Conservation (phyloP, 345 rosid genomes). For the Heritiera fomes region DNA sequence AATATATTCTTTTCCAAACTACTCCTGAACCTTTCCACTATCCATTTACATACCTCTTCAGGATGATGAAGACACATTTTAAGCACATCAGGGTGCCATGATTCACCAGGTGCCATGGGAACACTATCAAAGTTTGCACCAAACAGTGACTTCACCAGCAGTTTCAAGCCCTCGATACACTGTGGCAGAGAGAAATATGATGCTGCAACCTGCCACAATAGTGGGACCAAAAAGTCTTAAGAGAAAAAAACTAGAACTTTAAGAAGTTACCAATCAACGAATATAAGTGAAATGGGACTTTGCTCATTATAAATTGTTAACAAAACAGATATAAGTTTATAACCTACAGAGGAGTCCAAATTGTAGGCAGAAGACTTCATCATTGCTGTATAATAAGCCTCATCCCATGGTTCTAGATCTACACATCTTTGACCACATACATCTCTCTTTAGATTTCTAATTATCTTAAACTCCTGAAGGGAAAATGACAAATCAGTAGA, state of each 20-base stretch:
- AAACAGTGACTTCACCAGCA: conserved; percentile 75
- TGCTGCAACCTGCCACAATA: conserved; percentile 63
- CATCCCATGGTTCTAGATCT: conserved; percentile 97
- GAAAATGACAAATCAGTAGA: conserved; percentile 25
- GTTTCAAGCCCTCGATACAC: conserved; percentile 84
- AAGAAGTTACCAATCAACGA: not conserved
- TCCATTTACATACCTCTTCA: conserved; percentile 62
- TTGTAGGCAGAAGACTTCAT: conserved; percentile 79
- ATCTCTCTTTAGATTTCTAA: conserved; percentile 65
- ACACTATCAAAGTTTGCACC: conserved; percentile 67
- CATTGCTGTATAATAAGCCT: conserved; percentile 73
- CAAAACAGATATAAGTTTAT: conserved; percentile 22
- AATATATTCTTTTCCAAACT: not conserved
- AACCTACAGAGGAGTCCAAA: conserved; percentile 75
- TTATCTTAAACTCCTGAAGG: conserved; percentile 64
- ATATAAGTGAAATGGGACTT: conserved; percentile 6
- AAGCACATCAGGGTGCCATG: conserved; percentile 92
- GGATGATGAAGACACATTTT: conserved; percentile 88
- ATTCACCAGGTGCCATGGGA: conserved; percentile 82
- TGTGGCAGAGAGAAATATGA: conserved; percentile 84
- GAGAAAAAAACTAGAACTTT: conserved; percentile 14
- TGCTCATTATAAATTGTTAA: not conserved
- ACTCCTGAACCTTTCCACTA: not conserved
- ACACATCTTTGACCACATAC: conserved; percentile 46
- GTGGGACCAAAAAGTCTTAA: not conserved